Conservation (phyloP, 305 asterid genomes). For the Solanum aculeatissimum region DNA sequence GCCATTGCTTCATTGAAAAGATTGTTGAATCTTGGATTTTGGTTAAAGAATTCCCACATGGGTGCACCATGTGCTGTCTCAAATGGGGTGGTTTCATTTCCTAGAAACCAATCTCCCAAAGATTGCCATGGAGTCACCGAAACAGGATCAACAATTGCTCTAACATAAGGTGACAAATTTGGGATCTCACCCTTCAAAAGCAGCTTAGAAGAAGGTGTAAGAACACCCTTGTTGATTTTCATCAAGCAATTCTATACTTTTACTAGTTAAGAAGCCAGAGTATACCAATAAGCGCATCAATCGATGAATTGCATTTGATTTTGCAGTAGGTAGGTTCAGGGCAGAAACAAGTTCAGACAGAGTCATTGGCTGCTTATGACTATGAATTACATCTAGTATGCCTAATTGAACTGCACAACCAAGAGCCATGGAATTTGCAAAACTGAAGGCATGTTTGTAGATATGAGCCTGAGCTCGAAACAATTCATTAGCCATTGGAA, state of each 20-base stretch:
- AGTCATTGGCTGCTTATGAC: not conserved
- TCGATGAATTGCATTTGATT: not conserved
- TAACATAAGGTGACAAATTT: not conserved
- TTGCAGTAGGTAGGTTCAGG: not conserved
- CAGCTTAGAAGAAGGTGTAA: not conserved
- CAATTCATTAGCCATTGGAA: not conserved
- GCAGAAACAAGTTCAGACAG: not conserved
- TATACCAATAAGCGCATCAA: not conserved
- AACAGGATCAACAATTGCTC: not conserved
- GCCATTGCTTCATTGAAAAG: not conserved
- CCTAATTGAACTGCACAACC: not conserved
- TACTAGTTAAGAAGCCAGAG: not conserved
- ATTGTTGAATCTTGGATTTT: not conserved
- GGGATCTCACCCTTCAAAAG: not conserved
- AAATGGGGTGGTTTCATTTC: not conserved
- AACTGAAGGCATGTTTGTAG: not conserved
- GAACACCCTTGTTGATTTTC: not conserved
- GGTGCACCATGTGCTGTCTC: not conserved
- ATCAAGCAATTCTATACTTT: not conserved
- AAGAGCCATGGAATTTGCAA: not conserved
- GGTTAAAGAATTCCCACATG: not conserved
- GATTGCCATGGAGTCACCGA: not conserved
- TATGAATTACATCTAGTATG: not conserved
- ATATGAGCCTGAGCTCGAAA: not conserved
- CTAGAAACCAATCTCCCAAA: constrained; percentile 2